phyloP scores from a whole-genome alignment of 306 rosid genomes.

The Pachyrhizus erosus region DNA sequence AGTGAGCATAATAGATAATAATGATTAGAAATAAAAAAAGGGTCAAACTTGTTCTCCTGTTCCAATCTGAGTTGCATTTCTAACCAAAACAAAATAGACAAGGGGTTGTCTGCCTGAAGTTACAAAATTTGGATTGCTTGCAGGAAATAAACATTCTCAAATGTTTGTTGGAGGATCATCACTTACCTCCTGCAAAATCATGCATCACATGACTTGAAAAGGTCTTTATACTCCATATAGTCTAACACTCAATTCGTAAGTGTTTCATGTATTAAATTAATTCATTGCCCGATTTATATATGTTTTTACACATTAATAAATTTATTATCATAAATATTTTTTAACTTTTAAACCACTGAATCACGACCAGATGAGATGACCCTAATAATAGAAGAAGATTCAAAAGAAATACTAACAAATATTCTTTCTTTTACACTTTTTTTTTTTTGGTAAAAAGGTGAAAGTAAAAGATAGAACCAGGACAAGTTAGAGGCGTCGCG shows the following conservation, averaged over 20 bases:
- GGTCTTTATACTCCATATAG: not conserved
- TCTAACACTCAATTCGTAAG: not conserved
- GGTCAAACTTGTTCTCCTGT: not conserved
- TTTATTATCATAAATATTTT: not conserved
- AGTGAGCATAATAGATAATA: not conserved
- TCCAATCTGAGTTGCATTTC: not conserved
- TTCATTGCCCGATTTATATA: not conserved
- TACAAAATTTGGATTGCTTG: constrained; percentile 10
- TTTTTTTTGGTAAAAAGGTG: not conserved
- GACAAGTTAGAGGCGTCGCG: not conserved
- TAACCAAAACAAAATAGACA: constrained; percentile 27
- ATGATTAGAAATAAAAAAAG: not conserved
- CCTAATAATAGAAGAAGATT: too few relatives aligned
- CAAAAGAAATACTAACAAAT: too few relatives aligned
- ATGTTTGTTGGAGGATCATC: constrained; percentile 12
- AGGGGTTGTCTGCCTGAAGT: constrained; percentile 12
- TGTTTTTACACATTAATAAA: not conserved
- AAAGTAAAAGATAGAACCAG: not conserved
- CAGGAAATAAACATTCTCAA: not conserved
- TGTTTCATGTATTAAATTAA: not conserved
- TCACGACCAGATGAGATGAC: not conserved
- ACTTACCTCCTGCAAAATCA: constrained; percentile 28
- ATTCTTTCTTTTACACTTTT: not conserved
- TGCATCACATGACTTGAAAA: not conserved
- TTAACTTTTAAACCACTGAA: not conserved